These are phyloP conservation scores for Aureoboletus auriporus DNA, from an alignment of 768 basidiomycete genomes.

Conservation along the genomic window DNA sequence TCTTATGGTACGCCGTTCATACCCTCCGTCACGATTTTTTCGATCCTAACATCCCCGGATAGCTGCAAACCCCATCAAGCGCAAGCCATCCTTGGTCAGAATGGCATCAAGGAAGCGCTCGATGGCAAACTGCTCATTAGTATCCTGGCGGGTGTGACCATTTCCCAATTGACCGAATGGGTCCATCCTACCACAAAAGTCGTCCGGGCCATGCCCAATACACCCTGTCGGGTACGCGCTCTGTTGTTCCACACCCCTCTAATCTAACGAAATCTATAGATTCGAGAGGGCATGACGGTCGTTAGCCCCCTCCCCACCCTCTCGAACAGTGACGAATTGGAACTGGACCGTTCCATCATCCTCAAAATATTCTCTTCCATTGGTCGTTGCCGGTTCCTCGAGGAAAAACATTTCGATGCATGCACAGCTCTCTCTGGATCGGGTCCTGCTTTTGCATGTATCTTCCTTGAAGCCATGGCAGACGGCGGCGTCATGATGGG, in stretches of 20 bases:
- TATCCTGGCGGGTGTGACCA: conserved; percentile 95
- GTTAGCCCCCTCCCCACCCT: conserved; percentile 67
- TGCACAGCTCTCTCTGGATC: conserved; percentile 95
- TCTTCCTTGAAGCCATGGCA: conserved; percentile 97
- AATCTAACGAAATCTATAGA: conserved; percentile 44
- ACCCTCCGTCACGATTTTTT: not conserved
- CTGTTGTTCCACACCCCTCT: not conserved
- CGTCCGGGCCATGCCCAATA: conserved; percentile 98
- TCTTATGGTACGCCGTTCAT: conserved; percentile 67
- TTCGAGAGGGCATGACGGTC: conserved; percentile 98
- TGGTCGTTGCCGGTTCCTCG: conserved; percentile 91
- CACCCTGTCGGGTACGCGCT: conserved; percentile 79
- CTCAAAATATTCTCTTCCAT: conserved; percentile 96
- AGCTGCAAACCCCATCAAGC: conserved; percentile 96
- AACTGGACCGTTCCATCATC: conserved; percentile 67
- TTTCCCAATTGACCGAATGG: conserved; percentile 73
- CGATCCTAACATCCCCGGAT: conserved; percentile 3
- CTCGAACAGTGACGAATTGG: conserved; percentile 35
- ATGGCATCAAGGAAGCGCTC: conserved; percentile 79
- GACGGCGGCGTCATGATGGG: conserved; percentile 99
- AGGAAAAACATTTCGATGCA: conserved; percentile 98
- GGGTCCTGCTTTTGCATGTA: conserved; percentile 94
- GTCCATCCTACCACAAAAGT: conserved; percentile 76
- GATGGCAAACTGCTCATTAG: conserved; percentile 91
- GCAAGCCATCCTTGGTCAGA: conserved; percentile 61